Evolutionary conservation across 2,329 filamentous ascomycete species (phyloP), one percentile per base, ranked within the genome.

Genomic region (Bipolaris gigantea): DNA sequence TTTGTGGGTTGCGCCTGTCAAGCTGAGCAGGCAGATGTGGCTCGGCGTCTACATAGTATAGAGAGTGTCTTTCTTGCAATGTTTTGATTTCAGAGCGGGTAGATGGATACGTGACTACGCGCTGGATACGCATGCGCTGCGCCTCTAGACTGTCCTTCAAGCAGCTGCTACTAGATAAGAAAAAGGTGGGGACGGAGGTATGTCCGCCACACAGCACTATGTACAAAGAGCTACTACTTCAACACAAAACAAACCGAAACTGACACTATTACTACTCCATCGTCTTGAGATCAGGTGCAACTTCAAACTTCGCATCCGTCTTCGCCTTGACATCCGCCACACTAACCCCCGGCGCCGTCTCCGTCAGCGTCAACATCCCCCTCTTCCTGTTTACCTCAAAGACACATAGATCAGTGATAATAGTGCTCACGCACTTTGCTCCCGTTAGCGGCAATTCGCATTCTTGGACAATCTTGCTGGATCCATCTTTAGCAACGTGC

Each of bases 401-500:
- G 16, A 73, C 71, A 63, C 66, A 70, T 61, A 76, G 23, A 43
- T 76, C 73, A 1, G 73, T 75, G n/a, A 76, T 75, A 36, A 76
- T 75, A 2, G 65, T 70, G 53, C 67, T 71, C 6, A 75, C 72
- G 45, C 72, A 75, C 50, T 53, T 62, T 19, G 67, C 69, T 13
- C 73, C 73, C 0, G 73, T 76, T 1, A 76, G 56, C n/a, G 73
- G 73, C 42, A 76, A 57, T 42, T 59, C 59, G 57, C 73, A 76
- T 32, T 68, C 89, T 80, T 91, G 90, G 61, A 96, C 83, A 71
- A 96, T 94, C 85, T 96, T 96, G 60, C 91, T 82, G 67, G 88
- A 88, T 57, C 92, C 92, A 79, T 93, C 92, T 84, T 95, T 95
- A 67, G 95, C 91, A 5, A 89, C 92, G 77, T 96, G 92, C 77